These are phyloP conservation scores for Herpotrichia juniperi DNA, from an alignment of 2,329 filamentous ascomycete species.

Conservation along the genomic window DNA sequence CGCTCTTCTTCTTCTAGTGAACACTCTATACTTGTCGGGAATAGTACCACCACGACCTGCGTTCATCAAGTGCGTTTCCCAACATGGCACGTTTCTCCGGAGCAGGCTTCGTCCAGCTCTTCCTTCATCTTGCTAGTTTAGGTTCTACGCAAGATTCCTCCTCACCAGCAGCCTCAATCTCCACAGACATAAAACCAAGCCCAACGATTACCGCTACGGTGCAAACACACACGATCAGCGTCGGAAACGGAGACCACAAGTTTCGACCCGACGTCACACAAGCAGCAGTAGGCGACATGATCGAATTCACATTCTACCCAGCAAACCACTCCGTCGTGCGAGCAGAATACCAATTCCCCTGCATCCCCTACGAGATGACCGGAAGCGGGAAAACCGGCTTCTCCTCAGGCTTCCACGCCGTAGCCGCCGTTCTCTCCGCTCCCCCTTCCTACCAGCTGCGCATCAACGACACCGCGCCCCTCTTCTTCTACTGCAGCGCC, in stretches of 20 bases:
- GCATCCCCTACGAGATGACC: slow-evolving; percentile 46
- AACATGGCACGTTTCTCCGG: no score
- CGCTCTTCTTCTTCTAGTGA: no score
- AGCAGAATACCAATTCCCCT: slow-evolving; percentile 48
- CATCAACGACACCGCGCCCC: slow-evolving; percentile 40
- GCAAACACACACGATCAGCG: slow-evolving; percentile 41
- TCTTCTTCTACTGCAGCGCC: slow-evolving; percentile 57
- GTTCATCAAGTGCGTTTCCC: no score
- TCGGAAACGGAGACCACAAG: slow-evolving; percentile 45
- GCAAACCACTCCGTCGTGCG: slow-evolving; percentile 51
- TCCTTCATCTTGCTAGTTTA: no score
- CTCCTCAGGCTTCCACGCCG: slow-evolving; percentile 36
- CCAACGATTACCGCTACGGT: slow-evolving; percentile 19
- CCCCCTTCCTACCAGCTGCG: slow-evolving; percentile 28
- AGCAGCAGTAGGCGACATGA: slow-evolving; percentile 47
- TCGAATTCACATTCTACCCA: slow-evolving; percentile 51
- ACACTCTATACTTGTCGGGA: no score
- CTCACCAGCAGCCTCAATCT: background rate
- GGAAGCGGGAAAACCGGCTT: slow-evolving; percentile 33
- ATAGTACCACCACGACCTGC: no score
- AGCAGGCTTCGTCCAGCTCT: no score
- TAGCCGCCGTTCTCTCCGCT: no score
- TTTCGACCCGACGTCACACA: slow-evolving; percentile 47
- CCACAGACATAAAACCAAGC: background rate
- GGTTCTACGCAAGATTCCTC: no score